phyloP scores from a whole-genome alignment of 2,329 filamentous ascomycete genomes.

The Verticillium alfalfae region DNA sequence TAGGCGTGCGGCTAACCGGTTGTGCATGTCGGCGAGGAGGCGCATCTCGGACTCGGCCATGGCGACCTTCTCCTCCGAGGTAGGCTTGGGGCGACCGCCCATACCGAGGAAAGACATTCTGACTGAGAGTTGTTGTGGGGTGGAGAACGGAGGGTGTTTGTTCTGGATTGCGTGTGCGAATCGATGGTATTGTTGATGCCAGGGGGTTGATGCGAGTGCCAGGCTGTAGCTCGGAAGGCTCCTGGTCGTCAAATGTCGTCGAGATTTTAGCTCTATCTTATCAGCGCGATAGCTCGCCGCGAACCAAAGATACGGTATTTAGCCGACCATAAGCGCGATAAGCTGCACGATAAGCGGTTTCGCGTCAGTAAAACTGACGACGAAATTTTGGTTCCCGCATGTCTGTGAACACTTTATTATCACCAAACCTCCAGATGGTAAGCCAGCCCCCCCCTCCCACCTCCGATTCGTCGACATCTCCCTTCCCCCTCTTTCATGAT shows the following conservation, averaged over 20 bases:
- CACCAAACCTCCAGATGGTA: conserved; percentile 1
- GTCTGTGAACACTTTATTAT: neutral
- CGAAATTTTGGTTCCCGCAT: neutral
- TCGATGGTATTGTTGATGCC: conserved; percentile 1
- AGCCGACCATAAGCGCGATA: neutral
- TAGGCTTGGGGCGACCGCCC: conserved; percentile 65
- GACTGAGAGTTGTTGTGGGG: conserved; percentile 5
- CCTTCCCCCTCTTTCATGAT: conserved; percentile 25
- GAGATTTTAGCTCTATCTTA: conserved; percentile 11
- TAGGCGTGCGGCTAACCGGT: conserved; percentile 59
- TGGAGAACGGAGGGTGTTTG: neutral
- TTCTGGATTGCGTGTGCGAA: neutral
- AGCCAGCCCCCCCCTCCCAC: neutral
- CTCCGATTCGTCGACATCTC: neutral
- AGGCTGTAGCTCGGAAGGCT: neutral
- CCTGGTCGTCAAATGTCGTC: conserved; percentile 5
- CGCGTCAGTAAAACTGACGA: neutral
- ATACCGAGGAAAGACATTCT: conserved; percentile 42
- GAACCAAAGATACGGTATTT: neutral
- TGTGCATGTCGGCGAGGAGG: conserved; percentile 97
- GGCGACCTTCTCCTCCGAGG: conserved; percentile 94
- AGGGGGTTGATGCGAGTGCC: conserved; percentile 1
- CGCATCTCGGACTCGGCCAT: conserved; percentile 96
- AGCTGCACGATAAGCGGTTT: neutral
- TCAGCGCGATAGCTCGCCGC: neutral